phyloP scores from a whole-genome alignment of 768 basidiomycete species.

The Cystobasidium ongulense region DNA sequence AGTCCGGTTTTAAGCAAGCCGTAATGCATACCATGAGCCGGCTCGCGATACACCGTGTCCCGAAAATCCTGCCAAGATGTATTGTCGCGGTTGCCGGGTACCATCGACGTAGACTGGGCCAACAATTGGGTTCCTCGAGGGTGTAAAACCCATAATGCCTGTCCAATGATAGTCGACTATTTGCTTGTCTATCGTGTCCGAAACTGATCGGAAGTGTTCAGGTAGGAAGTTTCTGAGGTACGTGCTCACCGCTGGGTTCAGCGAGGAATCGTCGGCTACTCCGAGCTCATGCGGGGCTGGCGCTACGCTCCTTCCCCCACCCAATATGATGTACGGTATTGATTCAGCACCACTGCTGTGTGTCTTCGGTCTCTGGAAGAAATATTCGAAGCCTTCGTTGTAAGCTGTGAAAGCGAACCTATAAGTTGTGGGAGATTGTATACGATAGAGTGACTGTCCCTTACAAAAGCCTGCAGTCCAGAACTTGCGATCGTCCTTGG shows the following conservation, averaged over 20 bases:
- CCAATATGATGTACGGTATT: constrained; percentile 56
- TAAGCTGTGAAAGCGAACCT: no score
- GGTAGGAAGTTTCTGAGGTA: constrained; percentile 58
- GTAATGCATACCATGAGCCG: constrained; percentile 30
- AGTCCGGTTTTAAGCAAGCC: not conserved
- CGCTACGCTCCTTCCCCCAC: constrained; percentile 55
- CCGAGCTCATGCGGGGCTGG: constrained; percentile 52
- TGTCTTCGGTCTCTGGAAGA: constrained; percentile 63
- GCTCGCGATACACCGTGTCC: constrained; percentile 38
- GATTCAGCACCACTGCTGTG: constrained; percentile 32
- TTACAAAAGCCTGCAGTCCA: constrained; percentile 50
- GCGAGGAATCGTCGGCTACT: constrained; percentile 55
- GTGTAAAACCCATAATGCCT: constrained; percentile 72
- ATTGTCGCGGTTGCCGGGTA: constrained; percentile 28
- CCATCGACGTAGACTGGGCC: constrained; percentile 33
- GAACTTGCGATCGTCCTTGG: constrained; percentile 47
- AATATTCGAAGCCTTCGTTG: constrained; percentile 59
- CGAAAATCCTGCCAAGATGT: constrained; percentile 32
- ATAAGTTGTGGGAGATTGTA: constrained; percentile 31
- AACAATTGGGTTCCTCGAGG: constrained; percentile 42
- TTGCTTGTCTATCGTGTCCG: constrained; percentile 48
- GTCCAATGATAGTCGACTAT: constrained; percentile 77
- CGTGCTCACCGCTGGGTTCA: constrained; percentile 52
- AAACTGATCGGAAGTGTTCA: constrained; percentile 42
- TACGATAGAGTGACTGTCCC: no score